Conservation (phyloP, 345 rosid genomes). For the Citropsis articulata region DNA sequence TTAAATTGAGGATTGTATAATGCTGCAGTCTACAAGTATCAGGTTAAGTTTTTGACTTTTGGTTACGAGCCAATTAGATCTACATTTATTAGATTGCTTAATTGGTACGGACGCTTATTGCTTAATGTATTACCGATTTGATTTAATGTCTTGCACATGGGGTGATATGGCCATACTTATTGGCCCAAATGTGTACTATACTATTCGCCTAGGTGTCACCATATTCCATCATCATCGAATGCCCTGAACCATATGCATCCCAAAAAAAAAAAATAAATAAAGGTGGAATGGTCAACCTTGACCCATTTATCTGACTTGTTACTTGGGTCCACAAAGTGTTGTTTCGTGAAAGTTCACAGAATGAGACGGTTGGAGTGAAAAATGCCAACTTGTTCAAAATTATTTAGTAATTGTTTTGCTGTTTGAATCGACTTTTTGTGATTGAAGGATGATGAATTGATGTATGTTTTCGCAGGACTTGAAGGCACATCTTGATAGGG, state of each 20-base stretch:
- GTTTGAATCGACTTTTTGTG: background rate
- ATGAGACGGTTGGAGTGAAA: background rate
- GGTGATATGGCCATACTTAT: background rate
- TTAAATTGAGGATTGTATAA: background rate
- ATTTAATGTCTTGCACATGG: slow-evolving; percentile 4
- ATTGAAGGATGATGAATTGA: background rate
- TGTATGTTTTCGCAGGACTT: slow-evolving; percentile 40
- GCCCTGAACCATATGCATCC: background rate
- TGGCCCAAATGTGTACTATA: background rate
- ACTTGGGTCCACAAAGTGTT: background rate
- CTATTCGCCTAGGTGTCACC: background rate
- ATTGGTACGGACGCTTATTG: background rate
- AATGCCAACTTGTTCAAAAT: background rate
- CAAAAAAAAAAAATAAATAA: no score
- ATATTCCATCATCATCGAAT: background rate
- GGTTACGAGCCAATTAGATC: background rate
- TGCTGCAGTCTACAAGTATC: background rate
- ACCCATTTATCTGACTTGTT: background rate
- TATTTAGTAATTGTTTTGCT: background rate
- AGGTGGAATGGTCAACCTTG: background rate
- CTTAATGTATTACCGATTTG: no score
- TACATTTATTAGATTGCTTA: background rate
- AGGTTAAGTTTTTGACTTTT: background rate
- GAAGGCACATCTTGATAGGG: slow-evolving; percentile 54
- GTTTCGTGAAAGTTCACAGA: background rate